phyloP scores from a whole-genome alignment of 331 rosid species.

The Stylosanthes scabra region DNA sequence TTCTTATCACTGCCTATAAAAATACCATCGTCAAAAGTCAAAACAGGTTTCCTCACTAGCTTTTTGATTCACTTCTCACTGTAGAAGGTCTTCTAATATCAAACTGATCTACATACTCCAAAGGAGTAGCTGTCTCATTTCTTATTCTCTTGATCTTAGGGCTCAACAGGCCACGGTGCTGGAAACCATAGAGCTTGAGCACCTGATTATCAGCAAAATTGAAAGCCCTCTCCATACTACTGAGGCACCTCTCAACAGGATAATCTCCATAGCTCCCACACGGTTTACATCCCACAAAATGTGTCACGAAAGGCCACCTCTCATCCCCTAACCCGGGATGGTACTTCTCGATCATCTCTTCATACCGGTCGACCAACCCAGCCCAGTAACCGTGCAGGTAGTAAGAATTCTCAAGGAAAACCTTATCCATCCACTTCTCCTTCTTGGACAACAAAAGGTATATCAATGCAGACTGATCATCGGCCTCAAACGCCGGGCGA shows the following conservation, averaged over 20 bases:
- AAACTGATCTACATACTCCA: slow-evolving; percentile 62
- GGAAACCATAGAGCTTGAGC: slow-evolving; percentile 84
- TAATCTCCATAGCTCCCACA: slow-evolving; percentile 99
- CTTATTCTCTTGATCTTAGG: slow-evolving; percentile 74
- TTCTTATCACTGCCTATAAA: slow-evolving; percentile 43
- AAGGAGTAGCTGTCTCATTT: slow-evolving; percentile 65
- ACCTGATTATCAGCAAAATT: slow-evolving; percentile 97
- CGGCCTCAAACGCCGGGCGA: slow-evolving; percentile 92
- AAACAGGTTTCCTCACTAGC: slow-evolving; percentile 54
- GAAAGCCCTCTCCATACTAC: slow-evolving; percentile 98
- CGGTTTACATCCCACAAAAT: slow-evolving; percentile 98
- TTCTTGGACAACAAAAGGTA: slow-evolving; percentile 83
- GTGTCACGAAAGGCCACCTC: slow-evolving; percentile 99
- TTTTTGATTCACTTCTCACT: slow-evolving; percentile 38
- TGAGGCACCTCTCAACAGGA: slow-evolving; percentile 88
- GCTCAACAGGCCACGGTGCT: slow-evolving; percentile 83
- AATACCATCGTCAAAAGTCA: slow-evolving; percentile 44
- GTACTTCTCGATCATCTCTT: slow-evolving; percentile 97
- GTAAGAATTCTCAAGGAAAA: slow-evolving; percentile 84
- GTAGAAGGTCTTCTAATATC: slow-evolving; percentile 58
- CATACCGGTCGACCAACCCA: slow-evolving; percentile 90
- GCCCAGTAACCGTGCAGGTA: slow-evolving; percentile 99
- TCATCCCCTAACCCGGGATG: slow-evolving; percentile 96
- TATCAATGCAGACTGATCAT: slow-evolving; percentile 94
- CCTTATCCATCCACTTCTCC: slow-evolving; percentile 89